Evolutionary conservation across 345 rosid species (phyloP).

Genomic region (Populus deltoides): DNA sequence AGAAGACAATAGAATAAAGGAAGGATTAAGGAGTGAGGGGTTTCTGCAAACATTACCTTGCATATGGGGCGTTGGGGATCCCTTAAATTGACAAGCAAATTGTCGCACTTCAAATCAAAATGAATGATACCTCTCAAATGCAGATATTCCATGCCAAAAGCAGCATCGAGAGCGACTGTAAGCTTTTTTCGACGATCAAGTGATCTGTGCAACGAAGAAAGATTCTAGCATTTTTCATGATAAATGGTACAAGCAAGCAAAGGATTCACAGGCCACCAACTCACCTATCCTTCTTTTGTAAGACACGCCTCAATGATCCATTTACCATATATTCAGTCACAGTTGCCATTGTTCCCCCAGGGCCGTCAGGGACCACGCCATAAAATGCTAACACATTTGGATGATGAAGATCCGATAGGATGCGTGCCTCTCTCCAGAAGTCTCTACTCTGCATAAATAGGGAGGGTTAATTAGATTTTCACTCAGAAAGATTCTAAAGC

Average conservation of each 20-base stretch:
- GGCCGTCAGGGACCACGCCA: constrained; percentile 88
- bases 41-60: constrained; percentile 47
- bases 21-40: background rate
- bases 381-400: constrained; percentile 93
- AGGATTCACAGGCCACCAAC: background rate
- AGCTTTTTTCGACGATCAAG: constrained; percentile 80
- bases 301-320: constrained; percentile 76
- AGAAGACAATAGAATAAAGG: background rate
- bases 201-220: constrained; percentile 39
- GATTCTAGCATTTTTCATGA: constrained; percentile 10
- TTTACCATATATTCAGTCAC: constrained; percentile 90
- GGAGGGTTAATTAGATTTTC: background rate
- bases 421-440: constrained; percentile 90
- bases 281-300: constrained; percentile 68
- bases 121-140: constrained; percentile 83
- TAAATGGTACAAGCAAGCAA: background rate
- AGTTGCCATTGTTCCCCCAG: constrained; percentile 85
- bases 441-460: constrained; percentile 53
- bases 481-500: constrained; percentile 9
- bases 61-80: constrained; percentile 91
- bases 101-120: constrained; percentile 95
- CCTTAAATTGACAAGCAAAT: constrained; percentile 80
- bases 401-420: constrained; percentile 87
- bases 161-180: constrained; percentile 76
- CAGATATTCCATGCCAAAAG: constrained; percentile 95